Evolutionary conservation across 164 flowering plant genomes (phyloP).

Genomic region (Dillenia suffruticosa): DNA sequence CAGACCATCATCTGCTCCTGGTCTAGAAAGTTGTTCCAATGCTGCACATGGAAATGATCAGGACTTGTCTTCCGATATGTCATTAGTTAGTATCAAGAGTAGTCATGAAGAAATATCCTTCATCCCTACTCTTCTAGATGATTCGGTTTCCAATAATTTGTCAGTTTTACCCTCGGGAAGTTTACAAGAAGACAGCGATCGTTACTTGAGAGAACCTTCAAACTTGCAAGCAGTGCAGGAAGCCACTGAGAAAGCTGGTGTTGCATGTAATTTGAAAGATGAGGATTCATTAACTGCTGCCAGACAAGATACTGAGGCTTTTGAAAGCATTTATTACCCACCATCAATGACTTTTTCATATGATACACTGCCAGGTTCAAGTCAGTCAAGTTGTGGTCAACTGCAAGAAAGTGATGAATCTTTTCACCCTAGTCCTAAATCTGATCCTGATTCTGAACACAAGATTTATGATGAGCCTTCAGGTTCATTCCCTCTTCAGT

Average conservation of each 20-base stretch:
- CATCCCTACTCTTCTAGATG: background rate
- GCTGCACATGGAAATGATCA: conserved; percentile 15
- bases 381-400: conserved; percentile 17
- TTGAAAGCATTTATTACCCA: conserved; percentile 7
- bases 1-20: conserved; percentile 13
- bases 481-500: conserved; percentile 14
- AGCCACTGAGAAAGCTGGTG: conserved; percentile 5
- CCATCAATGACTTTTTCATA: conserved; percentile 13
- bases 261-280: conserved; percentile 1
- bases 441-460: conserved; percentile 12
- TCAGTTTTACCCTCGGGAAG: conserved; percentile 9
- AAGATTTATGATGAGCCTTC: conserved; percentile 18
- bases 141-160: conserved; percentile 15
- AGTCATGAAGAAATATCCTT: conserved; percentile 7
- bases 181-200: conserved; percentile 12
- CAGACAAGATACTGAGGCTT: conserved; percentile 11
- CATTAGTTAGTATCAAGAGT: conserved; percentile 18
- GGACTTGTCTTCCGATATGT: conserved; percentile 25
- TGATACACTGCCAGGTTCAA: conserved; percentile 8
- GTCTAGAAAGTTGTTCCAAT: conserved; percentile 21
- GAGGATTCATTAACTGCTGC: conserved; percentile 16
- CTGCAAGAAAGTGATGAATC: conserved; percentile 15
- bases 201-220: conserved; percentile 16
- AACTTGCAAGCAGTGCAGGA: conserved; percentile 1
- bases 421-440: conserved; percentile 11